phyloP scores from a whole-genome alignment of 2,329 filamentous ascomycete species.

The Scedosporium minutisporum region DNA sequence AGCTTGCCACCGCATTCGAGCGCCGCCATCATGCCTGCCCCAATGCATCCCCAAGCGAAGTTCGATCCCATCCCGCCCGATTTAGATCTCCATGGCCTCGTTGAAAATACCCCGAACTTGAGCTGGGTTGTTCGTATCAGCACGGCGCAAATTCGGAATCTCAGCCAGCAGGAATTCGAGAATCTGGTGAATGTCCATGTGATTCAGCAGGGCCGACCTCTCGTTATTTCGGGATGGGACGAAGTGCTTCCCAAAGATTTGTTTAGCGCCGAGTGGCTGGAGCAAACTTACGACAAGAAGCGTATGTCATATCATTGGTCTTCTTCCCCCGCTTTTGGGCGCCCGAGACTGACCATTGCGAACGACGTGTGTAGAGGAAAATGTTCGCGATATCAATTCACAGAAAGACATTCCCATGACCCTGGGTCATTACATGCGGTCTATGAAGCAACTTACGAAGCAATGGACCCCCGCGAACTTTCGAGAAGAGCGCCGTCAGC shows the following conservation, averaged over 20 bases:
- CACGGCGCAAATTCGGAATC: conserved; percentile 64
- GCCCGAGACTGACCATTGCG: neutral
- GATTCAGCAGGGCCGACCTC: conserved; percentile 71
- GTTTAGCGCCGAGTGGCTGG: conserved; percentile 75
- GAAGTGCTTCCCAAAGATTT: conserved; percentile 63
- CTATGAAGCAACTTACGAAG: conserved; percentile 73
- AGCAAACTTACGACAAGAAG: conserved; percentile 68
- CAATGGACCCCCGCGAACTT: conserved; percentile 72
- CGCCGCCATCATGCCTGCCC: conserved; percentile 54
- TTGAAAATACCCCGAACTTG: conserved; percentile 74
- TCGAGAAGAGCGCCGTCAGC: conserved; percentile 68
- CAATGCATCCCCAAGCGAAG: conserved; percentile 70
- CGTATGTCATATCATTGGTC: conserved; percentile 35
- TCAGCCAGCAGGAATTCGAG: conserved; percentile 73
- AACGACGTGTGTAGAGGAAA: conserved; percentile 54
- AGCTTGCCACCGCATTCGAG: neutral
- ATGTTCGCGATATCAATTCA: conserved; percentile 68
- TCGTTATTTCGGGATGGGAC: conserved; percentile 87
- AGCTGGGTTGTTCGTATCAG: conserved; percentile 77
- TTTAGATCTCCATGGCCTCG: conserved; percentile 65
- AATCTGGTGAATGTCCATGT: conserved; percentile 77
- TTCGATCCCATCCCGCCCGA: conserved; percentile 87
- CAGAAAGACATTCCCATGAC: conserved; percentile 73
- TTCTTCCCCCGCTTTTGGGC: neutral
- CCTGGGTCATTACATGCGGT: conserved; percentile 80